phyloP scores from a whole-genome alignment of 2,329 filamentous ascomycete species.

The Pestalotiopsis sp. region DNA sequence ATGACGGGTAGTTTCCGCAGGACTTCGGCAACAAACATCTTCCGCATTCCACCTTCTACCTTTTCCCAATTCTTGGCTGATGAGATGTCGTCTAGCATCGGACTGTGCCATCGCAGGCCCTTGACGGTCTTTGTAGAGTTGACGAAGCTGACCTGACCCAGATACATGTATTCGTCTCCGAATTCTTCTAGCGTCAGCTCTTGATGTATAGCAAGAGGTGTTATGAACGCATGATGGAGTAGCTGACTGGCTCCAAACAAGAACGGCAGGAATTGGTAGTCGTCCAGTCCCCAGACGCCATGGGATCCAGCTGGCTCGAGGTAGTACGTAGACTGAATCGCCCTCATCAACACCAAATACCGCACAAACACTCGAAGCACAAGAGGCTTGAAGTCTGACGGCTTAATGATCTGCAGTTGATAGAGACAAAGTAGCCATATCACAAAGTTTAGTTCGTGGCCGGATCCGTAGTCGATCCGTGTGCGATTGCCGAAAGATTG shows the following conservation, averaged over 20 bases:
- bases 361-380: conserved; percentile 78
- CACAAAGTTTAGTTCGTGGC: conserved; percentile 96
- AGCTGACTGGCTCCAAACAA: conserved; percentile 92
- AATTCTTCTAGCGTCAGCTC: conserved; percentile 86
- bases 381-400: conserved; percentile 70
- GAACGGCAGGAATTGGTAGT: conserved; percentile 96
- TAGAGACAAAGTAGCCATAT: conserved; percentile 96
- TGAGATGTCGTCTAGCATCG: conserved; percentile 98
- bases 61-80: conserved; percentile 88
- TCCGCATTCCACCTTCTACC: conserved; percentile 91
- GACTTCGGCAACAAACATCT: conserved; percentile 95
- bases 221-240: conserved; percentile 80
- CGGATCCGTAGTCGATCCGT: conserved; percentile 94
- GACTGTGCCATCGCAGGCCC: conserved; percentile 92
- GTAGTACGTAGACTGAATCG: conserved; percentile 90
- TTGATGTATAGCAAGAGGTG: conserved; percentile 82
- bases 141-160: conserved; percentile 91
- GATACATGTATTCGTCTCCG: conserved; percentile 80
- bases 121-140: conserved; percentile 97
- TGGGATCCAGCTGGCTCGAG: conserved; percentile 96
- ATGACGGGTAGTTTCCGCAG: conserved; percentile 93
- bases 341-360: conserved; percentile 86
- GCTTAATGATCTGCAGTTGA: conserved; percentile 68
- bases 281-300: conserved; percentile 96
- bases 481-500: conserved; percentile 84